Conservation (phyloP, 257 asterid species). For the Ilex asprella region DNA sequence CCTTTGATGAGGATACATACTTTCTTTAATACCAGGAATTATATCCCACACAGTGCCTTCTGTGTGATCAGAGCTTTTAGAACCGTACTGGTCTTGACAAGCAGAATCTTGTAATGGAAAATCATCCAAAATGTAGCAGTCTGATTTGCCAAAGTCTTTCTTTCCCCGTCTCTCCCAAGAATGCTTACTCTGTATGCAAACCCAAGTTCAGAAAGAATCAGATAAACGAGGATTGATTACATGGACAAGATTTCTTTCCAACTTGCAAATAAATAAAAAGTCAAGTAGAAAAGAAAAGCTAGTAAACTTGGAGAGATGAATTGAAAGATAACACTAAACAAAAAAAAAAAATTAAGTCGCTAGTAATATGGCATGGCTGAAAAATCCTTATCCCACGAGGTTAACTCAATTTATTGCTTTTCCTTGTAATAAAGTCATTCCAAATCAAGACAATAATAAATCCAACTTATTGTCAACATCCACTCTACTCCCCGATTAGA, state of each 20-base stretch:
- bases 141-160: conserved; percentile 5
- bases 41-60: conserved; percentile 49
- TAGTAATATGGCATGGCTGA: background rate
- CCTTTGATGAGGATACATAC: conserved; percentile 54
- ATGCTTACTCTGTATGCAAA: conserved; percentile 27
- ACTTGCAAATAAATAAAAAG: too few species aligned
- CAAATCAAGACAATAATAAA: background rate
- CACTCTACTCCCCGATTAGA: background rate
- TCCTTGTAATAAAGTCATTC: too few species aligned
- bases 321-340: background rate
- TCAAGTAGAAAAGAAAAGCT: background rate
- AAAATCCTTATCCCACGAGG: too few species aligned
- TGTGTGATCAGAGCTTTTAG: background rate
- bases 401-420: too few species aligned
- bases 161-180: conserved; percentile 9
- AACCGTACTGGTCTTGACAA: background rate
- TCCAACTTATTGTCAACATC: background rate
- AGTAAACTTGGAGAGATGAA: background rate
- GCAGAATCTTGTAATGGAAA: conserved; percentile 12
- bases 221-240: too few species aligned
- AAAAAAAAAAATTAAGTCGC: too few species aligned
- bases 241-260: too few species aligned
- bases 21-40: conserved; percentile 28
- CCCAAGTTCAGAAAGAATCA: background rate
- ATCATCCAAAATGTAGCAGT: conserved; percentile 1